phyloP scores from a whole-genome alignment of 1,139 yeast genomes.

The Nakaseomyces glabratus region DNA sequence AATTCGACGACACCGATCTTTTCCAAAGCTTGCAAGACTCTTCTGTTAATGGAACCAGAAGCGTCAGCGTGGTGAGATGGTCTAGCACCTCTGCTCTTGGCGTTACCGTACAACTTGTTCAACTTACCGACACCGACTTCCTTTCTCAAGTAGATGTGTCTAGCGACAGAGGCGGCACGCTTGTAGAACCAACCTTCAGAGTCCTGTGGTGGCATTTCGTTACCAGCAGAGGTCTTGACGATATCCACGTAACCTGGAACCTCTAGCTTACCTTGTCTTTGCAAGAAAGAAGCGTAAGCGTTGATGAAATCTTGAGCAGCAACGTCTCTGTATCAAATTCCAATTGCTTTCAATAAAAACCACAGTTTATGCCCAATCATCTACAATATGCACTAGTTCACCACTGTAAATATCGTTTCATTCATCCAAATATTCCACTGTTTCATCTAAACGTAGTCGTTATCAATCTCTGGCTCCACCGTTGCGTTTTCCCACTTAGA shows the following conservation, averaged over 20 bases:
- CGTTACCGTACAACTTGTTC: conserved; percentile 99
- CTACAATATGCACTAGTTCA: neutral
- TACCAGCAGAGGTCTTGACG: conserved; percentile 98
- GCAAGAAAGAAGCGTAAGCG: conserved; percentile 99
- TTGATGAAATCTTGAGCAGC: conserved; percentile 99
- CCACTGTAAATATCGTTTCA: neutral
- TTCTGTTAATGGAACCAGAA: conserved; percentile 99
- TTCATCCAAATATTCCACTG: neutral
- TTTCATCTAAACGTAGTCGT: too few relatives aligned
- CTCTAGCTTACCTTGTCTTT: conserved; percentile 99
- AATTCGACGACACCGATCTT: conserved; percentile 96
- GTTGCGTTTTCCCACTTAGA: too few relatives aligned
- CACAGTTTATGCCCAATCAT: too few relatives aligned
- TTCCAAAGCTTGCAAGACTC: conserved; percentile 94
- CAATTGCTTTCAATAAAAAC: neutral
- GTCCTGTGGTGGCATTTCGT: conserved; percentile 99
- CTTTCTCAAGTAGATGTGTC: conserved; percentile 99
- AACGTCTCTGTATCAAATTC: conserved; percentile 66
- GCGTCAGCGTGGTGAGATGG: conserved; percentile 99
- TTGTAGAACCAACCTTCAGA: conserved; percentile 99
- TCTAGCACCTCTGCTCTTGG: conserved; percentile 98
- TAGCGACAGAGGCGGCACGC: conserved; percentile 99
- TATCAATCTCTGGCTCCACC: too few relatives aligned
- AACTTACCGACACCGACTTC: conserved; percentile 99
- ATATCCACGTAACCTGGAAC: conserved; percentile 99